Conservation (phyloP, 2,329 filamentous ascomycete genomes). For the Fusarium irregulare region DNA sequence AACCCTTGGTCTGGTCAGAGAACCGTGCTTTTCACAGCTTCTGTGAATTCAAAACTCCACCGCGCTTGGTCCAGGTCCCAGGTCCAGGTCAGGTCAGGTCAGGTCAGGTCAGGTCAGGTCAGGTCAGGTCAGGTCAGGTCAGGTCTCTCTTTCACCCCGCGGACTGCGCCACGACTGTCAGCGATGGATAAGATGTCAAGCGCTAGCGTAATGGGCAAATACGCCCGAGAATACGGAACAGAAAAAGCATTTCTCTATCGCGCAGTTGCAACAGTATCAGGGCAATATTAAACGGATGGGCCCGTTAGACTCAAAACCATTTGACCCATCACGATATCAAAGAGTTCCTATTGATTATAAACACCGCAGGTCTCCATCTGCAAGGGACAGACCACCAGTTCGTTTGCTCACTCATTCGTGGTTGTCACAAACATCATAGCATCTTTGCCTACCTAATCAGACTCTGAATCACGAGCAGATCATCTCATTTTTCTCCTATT, state of each 20-base stretch:
- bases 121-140: not conserved
- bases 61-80: conserved; percentile 1
- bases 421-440: not conserved
- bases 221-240: conserved; percentile 22
- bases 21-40: conserved; percentile 14
- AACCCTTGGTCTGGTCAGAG: conserved; percentile 9
- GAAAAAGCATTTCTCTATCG: not conserved
- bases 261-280: not conserved
- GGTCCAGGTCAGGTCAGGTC: not conserved
- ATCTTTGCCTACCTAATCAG: conserved; percentile 1
- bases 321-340: not conserved
- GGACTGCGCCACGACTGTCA: conserved; percentile 42
- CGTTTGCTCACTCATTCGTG: conserved; percentile 1
- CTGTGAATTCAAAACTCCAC: conserved; percentile 33
- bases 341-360: conserved; percentile 5
- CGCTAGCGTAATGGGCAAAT: conserved; percentile 20
- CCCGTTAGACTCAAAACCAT: conserved; percentile 16
- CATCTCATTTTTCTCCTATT: not conserved
- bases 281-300: not conserved
- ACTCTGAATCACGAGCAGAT: conserved; percentile 11
- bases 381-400: not conserved
- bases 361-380: not conserved
- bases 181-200: conserved; percentile 18
- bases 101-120: too few relatives aligned
- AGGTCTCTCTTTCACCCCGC: conserved; percentile 1